Base-by-base conservation (phyloP, 768 basidiomycete species). In the Suillus americanus region DNA sequence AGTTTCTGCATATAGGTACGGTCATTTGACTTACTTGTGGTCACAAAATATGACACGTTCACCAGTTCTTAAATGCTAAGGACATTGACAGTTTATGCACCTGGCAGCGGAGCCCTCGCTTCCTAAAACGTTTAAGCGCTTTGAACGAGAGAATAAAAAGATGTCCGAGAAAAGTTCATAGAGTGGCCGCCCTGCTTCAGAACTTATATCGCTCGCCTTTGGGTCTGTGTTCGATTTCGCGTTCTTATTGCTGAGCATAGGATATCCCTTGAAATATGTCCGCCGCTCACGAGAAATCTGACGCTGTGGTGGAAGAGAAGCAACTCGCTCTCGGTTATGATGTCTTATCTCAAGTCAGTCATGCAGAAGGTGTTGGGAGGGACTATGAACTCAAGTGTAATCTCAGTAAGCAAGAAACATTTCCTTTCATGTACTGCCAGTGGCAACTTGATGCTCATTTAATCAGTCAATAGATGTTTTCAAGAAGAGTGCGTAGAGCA, bases 401-500 rank as follows among this genome's bases (percentile, higher is more conserved):
- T 14, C 69, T 78, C 37, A 66, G 78, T 78, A 50, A 66, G 55
- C 55, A 38, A 38, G 74, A 64, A 4, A 20, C 4, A 5, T 25
- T 43, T 62, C 13, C 18, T 45, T 30, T 46, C 23, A 43, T 53
- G 9, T 30, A n/a, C 33, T 18, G 2, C 1, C n/a, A n/a, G 20
- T 62, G 46, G 50, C 37, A 5, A 45, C 37, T 35, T 51, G 30
- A 20, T 30, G 12, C 59, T 35, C 20, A 23, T 50, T 28, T 33
- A n/a, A 61, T 54, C 33, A 83, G 82, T 83, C 65, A 83, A 83
- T 68, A 75, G 75, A 64, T 81, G 80, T 66, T 66, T 83, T 70
- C 81, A 83, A 69, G 75, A 81, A 46, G 82, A 83, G 81, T 82
- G 40, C 14, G 77, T 72, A 16, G 38, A 63, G 60, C 54, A 45